Percentiles rank a stretch among this genome's conserved stretches.
phyloP scores from a whole-genome alignment of 805 yeast genomes.

The Zygosaccharomyces rouxii region DNA sequence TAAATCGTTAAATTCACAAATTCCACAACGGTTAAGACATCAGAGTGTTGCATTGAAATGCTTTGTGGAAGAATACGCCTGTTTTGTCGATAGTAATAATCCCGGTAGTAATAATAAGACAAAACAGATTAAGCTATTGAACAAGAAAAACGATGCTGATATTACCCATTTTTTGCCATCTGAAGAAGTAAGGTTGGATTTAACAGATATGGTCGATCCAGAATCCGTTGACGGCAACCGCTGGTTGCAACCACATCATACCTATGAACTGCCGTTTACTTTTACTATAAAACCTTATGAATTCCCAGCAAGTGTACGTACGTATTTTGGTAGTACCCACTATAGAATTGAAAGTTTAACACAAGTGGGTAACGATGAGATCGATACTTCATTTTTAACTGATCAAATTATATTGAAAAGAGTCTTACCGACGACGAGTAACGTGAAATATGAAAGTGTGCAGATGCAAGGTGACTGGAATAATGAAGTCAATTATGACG shows the following conservation, averaged over 20 bases:
- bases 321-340: conserved; percentile 15
- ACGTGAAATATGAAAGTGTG: conserved; percentile 12
- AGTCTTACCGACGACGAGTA: conserved; percentile 11
- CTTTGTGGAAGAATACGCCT: conserved; percentile 18
- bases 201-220: conserved; percentile 1
- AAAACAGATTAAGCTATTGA: conserved; percentile 6
- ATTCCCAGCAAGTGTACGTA: conserved; percentile 12
- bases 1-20: conserved; percentile 4
- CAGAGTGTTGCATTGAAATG: conserved; percentile 18
- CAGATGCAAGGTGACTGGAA: conserved; percentile 13
- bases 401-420: conserved; percentile 15
- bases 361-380: conserved; percentile 5
- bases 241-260: background rate
- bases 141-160: conserved; percentile 5
- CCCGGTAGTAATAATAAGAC: background rate
- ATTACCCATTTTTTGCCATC: conserved; percentile 10
- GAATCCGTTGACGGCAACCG: background rate
- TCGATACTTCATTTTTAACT: conserved; percentile 17
- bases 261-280: conserved; percentile 18
- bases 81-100: conserved; percentile 9
- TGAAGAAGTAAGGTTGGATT: conserved; percentile 8
- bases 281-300: conserved; percentile 11
- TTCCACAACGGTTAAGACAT: conserved; percentile 12
- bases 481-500: conserved; percentile 9
- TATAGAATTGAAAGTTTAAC: conserved; percentile 17